Percentiles rank a stretch among this genome's conserved stretches.
Conservation (phyloP, 192 early-diverging fungal species). For the Geranomyces variabilis region DNA sequence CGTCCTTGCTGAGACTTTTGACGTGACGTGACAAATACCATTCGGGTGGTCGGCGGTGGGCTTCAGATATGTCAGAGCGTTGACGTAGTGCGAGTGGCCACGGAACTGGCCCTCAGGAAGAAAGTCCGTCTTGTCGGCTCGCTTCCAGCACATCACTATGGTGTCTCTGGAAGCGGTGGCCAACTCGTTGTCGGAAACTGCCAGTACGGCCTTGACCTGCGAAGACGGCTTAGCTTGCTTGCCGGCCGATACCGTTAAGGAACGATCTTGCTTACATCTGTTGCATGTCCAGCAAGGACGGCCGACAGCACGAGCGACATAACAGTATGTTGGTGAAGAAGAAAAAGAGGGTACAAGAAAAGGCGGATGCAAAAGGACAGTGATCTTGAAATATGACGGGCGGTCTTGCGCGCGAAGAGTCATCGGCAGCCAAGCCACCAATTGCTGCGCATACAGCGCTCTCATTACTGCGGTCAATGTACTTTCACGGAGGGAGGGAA, state of each 20-base stretch:
- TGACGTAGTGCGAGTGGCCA: slow-evolving; percentile 82
- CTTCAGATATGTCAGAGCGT: slow-evolving; percentile 65
- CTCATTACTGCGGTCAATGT: not conserved
- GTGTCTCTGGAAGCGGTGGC: slow-evolving; percentile 30
- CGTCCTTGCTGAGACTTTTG: not conserved
- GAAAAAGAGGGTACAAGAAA: not conserved
- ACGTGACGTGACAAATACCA: slow-evolving; percentile 52
- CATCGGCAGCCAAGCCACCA: no score
- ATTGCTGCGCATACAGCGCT: no score
- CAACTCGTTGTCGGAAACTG: slow-evolving; percentile 13
- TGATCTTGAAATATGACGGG: no score
- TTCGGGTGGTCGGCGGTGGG: slow-evolving; percentile 61
- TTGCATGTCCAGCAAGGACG: slow-evolving; percentile 53
- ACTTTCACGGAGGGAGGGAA: no score
- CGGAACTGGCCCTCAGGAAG: slow-evolving; percentile 52
- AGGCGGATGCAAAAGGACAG: not conserved
- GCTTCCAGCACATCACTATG: slow-evolving; percentile 68
- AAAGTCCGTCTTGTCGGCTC: slow-evolving; percentile 56
- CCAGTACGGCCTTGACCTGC: slow-evolving; percentile 35
- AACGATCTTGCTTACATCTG: slow-evolving; percentile 45
- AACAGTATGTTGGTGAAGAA: not conserved
- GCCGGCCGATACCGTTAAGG: not conserved
- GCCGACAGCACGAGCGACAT: slow-evolving; percentile 57
- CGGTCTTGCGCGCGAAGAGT: no score
- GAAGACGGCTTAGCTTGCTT: not conserved